Base-by-base conservation (phyloP, 1,284 basidiomycete genomes). In the Pseudozyma hubeiensis region DNA sequence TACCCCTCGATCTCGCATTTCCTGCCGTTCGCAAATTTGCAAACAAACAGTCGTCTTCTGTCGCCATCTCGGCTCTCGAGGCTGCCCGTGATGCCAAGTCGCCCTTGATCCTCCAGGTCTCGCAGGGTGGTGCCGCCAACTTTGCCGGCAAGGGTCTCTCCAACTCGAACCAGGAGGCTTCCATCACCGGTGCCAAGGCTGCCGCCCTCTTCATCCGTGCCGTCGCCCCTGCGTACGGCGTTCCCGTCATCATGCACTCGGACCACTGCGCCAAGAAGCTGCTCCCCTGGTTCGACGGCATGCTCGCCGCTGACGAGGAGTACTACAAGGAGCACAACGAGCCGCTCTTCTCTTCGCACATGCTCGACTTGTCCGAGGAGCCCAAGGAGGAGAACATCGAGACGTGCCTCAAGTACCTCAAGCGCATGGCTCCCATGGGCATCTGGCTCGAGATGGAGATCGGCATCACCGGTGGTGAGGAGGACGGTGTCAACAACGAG, bases 361-460 rank as follows among this genome's bases (percentile, higher is more conserved):
- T 99, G 97, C 91, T 99, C 80, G 97, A 99, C 87, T 90, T 99
- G 78, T 98, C 95, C 57, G 97, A 99, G 85, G 96, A 99, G 87
- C 86, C 93, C 85, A 97, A 98, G 87, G 95, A 96, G 81, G 89
- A 98, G 85, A 99, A 99, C 89, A 99, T 99, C 84, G 90, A 88
- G 63, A 93, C 88, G 55, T 99, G 97, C 86, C 92, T 89, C 70
- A 90, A 94, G 86, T 99, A 99, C 89, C 96, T 99, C 86, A 89
- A 91, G 86, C 93, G 93, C 85, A 93, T 99, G 94, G 92, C 93
- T 31, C 75, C 75, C 31, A 87, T 98, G 84, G 91, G 92, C 73
- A 88, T 86, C 41, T 99, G 94, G 94, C 93, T 99, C 86, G 97
- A 99, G 89, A 99, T 99, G 97, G 97, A 99, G 88, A 99, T 99